These are phyloP conservation scores for Picocystis sp. DNA, from an alignment of 163 green algal genomes.

Conservation along the genomic window DNA sequence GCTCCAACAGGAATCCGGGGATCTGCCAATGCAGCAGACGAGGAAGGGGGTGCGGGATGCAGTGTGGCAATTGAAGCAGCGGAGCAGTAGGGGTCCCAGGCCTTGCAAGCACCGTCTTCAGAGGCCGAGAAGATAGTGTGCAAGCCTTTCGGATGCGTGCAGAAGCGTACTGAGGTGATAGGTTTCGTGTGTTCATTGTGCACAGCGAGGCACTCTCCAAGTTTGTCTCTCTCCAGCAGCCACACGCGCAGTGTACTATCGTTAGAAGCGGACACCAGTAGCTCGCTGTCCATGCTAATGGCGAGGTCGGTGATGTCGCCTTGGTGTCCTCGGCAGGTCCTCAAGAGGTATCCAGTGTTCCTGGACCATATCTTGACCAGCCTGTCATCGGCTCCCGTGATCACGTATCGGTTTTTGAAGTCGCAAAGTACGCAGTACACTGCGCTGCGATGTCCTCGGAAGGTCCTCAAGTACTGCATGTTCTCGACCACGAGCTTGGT, in stretches of 20 bases:
- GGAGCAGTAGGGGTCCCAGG: too few relatives aligned
- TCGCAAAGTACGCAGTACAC: constrained; percentile 58
- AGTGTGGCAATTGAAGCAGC: too few relatives aligned
- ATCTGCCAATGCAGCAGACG: too few relatives aligned
- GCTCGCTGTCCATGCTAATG: constrained; percentile 32
- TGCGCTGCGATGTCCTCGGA: constrained; percentile 45
- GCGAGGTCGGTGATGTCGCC: constrained; percentile 61
- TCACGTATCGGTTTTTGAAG: constrained; percentile 22
- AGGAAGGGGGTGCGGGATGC: too few relatives aligned
- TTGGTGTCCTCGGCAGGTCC: constrained; percentile 44
- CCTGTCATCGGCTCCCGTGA: constrained; percentile 64
- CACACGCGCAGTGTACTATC: constrained; percentile 51
- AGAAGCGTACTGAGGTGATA: constrained; percentile 51
- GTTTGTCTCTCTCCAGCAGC: constrained; percentile 20
- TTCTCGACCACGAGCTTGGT: too few relatives aligned
- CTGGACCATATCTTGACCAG: constrained; percentile 68
- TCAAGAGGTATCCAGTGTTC: constrained; percentile 38
- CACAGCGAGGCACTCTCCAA: constrained; percentile 36
- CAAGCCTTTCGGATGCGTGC: constrained; percentile 20
- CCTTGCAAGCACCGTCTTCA: too few relatives aligned
- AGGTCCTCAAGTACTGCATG: constrained; percentile 22
- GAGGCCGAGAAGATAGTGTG: constrained; percentile 36
- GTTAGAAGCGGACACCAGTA: constrained; percentile 42
- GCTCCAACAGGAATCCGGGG: too few relatives aligned
- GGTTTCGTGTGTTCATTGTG: constrained; percentile 37